Base-by-base conservation (phyloP, 176 grass and related monocot species). In the Bromus sterilis region DNA sequence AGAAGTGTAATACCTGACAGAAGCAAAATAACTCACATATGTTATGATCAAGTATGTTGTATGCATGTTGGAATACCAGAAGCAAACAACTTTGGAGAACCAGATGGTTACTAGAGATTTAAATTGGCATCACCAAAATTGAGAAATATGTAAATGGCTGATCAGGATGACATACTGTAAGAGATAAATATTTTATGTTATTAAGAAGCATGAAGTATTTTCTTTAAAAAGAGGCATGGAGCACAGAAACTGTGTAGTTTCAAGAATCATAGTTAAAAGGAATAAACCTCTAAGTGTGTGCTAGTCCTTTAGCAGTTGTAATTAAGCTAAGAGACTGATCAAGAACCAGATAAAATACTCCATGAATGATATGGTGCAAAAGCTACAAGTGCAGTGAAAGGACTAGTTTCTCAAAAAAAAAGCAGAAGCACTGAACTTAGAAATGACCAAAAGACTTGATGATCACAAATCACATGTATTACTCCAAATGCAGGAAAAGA, bases 1-100 rank as follows among this genome's bases (percentile, higher is more conserved):
- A 75, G 84, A 86, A 49, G 73, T 84, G 74, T 93, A 93, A 87
- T 93, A 93, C 67, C 91, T 93, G 78, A 79, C n/a, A n/a, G 69
- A 81, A 71, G 39, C 8, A 75, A 73, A 61, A n/a, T 58, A 66
- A 66, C 13, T 40, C 61, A 39, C 28, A 60, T 44, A 44, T 32
- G 49, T 68, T 67, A 84, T 70, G 18, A 80, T 39, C 9, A 56
- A 62, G 56, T 49, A 78, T 36, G 46, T 16, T 72, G n/a, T n/a
- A n/a, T n/a, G n/a, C n/a, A 12, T 59, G 60, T 81, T 65, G 25
- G 21, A 72, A 83, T 71, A 65, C 49, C 13, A 46, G 0, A 61
- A 86, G 34, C 39, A 2, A 11, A 34, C 61, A 83, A 56, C 26
- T 41, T 40, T 33, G 71, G 34, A 82, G n/a, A 60, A 6, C n/a